These are phyloP conservation scores for Mycena pura DNA, from an alignment of 768 basidiomycete genomes.

Conservation along the genomic window DNA sequence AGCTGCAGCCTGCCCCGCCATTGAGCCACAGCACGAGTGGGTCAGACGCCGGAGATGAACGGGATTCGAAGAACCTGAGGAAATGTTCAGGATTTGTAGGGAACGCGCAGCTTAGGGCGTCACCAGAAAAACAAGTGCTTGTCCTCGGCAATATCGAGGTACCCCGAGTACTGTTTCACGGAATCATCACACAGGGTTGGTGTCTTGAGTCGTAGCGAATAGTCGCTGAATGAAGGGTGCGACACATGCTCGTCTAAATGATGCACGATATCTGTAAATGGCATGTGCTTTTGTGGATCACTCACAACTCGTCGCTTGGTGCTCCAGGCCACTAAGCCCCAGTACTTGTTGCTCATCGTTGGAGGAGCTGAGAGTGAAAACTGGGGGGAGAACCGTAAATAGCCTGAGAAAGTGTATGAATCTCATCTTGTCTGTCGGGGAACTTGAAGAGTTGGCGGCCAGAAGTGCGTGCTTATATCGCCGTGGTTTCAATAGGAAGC, in stretches of 20 bases:
- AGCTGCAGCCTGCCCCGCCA: conserved; percentile 76
- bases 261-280: background rate
- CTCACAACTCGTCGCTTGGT: background rate
- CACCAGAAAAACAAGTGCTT: conserved; percentile 91
- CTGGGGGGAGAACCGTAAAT: background rate
- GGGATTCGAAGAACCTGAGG: conserved; percentile 86
- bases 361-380: background rate
- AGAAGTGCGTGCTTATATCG: too few species aligned
- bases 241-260: conserved; percentile 66
- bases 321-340: background rate
- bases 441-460: too few species aligned
- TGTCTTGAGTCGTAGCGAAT: conserved; percentile 66
- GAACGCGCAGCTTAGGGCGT: conserved; percentile 24
- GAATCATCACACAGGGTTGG: conserved; percentile 78
- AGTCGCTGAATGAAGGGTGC: conserved; percentile 53
- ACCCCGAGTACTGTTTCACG: conserved; percentile 83
- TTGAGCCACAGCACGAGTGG: conserved; percentile 91
- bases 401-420: too few species aligned
- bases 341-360: conserved; percentile 5
- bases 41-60: conserved; percentile 73
- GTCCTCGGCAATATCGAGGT: conserved; percentile 78
- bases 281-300: background rate
- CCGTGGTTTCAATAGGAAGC: too few species aligned
- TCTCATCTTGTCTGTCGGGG: too few species aligned
- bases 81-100: background rate